Evolutionary conservation across 2,329 filamentous ascomycete species (phyloP).

Genomic region (Harringtonia lauricola): DNA sequence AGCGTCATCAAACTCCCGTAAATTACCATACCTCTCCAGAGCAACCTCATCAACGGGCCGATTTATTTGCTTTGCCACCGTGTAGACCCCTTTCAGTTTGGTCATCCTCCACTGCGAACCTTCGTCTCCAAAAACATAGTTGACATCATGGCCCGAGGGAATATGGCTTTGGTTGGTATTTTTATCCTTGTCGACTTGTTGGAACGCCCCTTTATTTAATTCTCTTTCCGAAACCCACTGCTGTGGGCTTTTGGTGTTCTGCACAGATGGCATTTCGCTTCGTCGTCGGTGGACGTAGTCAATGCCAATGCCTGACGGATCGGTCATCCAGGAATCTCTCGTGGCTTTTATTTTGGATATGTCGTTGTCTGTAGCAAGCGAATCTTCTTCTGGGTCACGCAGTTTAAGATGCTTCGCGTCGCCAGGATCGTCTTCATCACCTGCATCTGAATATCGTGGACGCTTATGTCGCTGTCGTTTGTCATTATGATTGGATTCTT

Average conservation of each 20-base stretch:
- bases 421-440: too few species aligned
- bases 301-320: slow-evolving; percentile 68
- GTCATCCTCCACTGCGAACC: slow-evolving; percentile 96
- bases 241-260: slow-evolving; percentile 32
- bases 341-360: not conserved
- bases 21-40: slow-evolving; percentile 65
- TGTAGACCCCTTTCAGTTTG: slow-evolving; percentile 78
- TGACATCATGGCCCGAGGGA: too few species aligned
- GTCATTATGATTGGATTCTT: not conserved
- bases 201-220: slow-evolving; percentile 58
- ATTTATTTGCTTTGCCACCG: slow-evolving; percentile 62
- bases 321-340: slow-evolving; percentile 90
- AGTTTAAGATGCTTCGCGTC: too few species aligned
- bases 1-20: slow-evolving; percentile 83
- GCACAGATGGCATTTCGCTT: not conserved
- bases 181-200: slow-evolving; percentile 46
- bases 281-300: slow-evolving; percentile 67
- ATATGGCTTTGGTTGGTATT: slow-evolving; percentile 40
- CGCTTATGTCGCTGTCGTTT: not conserved
- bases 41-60: slow-evolving; percentile 73
- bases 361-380: too few species aligned
- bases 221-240: slow-evolving; percentile 70
- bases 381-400: too few species aligned
- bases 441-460: too few species aligned
- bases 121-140: slow-evolving; percentile 77